Base-by-base conservation (phyloP, 331 rosid genomes). In the Quercus lobata region DNA sequence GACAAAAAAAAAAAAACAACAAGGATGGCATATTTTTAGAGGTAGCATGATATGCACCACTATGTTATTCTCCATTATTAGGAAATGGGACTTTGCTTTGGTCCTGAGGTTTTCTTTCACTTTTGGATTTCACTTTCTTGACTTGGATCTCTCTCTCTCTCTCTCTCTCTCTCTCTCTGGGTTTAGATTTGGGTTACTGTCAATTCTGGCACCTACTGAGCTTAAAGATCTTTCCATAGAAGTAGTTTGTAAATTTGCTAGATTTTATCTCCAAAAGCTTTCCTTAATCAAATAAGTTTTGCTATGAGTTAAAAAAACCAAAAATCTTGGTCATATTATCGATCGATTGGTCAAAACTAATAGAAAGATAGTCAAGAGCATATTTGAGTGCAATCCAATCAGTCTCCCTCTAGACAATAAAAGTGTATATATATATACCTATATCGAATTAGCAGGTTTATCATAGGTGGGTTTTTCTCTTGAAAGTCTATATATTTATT, bases 361-460 rank as follows among this genome's bases (percentile, higher is more conserved):
- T 46, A 54, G 56, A 77, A 86, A 87, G 84, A 82, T 57, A 84
- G 87, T 84, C 86, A 89, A 92, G 84, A 84, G 83, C 88, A 87
- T 84, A 89, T 87, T 87, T 88, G 90, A 87, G 92, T 85, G 92
- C 89, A 81, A 83, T 83, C 88, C 87, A 90, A 89, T 87, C 85
- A 82, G 81, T 78, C 76, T 80, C 80, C 83, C 83, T 74, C 83
- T 74, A 61, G 87, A 76, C 65, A 74, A 58, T 66, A 84, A 79
- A 74, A 56, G 72, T 79, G 73, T 61, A 46, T 11, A 46, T 44
- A 41, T 37, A 41, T 46, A 46, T 49, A 49, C 82, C 75, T 70
- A 83, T 19, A 74, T 81, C 17, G 55, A 76, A 79, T 69, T 80
- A 73, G 87, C 61, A 60, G 77, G 61, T 77, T 70, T 62, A 78